Evolutionary conservation across 2,329 filamentous ascomycete genomes (phyloP), one percentile per base, ranked within the genome.

Genomic region (Aspergillus phoenicis): DNA sequence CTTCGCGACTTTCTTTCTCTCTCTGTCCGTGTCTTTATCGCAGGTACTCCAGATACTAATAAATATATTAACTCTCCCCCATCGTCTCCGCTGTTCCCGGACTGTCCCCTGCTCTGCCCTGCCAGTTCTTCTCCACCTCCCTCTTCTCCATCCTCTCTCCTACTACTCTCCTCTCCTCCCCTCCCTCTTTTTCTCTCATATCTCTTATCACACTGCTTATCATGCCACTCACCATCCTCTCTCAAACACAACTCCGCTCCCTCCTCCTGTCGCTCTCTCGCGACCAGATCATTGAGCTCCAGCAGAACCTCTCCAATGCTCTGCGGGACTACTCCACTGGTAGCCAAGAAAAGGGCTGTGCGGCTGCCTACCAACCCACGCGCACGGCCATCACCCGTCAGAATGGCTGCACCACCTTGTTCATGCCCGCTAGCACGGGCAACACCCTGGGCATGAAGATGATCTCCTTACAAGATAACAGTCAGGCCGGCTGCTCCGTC

Each of bases 301-400:
- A 88, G 62, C 75, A 81, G 64, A 83, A 80, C 24, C 81, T 89
- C 5, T 83, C 83, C 24, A 83, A 87, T 61, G 85, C 85, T 0
- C 77, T 89, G 4, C 85, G 86, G 67, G 85, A 86, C 69, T 90
- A 89, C 69, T 89, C 87, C 0, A 87, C 85, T 13, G 83, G 84
- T 3, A 83, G 81, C 24, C 86, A 88, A 58, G 81, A 83, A 39
- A 78, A 84, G 38, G 83, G 83, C 38, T 88, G 84, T 66, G 84
- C 82, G 57, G 83, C 85, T 2, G 80, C 81, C 8, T 87, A 85
- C 63, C 88, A 90, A 62, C 87, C 87, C 0, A 81, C 84, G 59
- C 81, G 87, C 43, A 88, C 86, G 1, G 79, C 83, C 2, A 81
- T 90, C 56, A 85, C 84, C 56, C 83, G 85, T 11, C 83, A 82